Base-by-base conservation (phyloP, 2,329 filamentous ascomycete species). In the Beauveria sp. region DNA sequence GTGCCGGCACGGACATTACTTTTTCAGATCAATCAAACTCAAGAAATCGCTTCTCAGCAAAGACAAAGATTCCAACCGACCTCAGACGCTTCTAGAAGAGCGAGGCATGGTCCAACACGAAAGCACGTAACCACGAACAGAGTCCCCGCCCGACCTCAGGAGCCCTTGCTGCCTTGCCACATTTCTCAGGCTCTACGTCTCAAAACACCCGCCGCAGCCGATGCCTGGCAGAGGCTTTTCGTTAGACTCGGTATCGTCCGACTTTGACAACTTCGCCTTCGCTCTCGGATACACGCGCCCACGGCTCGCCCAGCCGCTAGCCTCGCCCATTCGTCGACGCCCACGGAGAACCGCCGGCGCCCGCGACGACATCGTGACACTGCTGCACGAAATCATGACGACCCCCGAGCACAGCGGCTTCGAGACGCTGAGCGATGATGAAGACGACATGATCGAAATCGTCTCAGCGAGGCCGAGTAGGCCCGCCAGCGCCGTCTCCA, bases 381-480 rank as follows among this genome's bases (percentile, higher is more conserved):
- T 56, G 30, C 30, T 57, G 5, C 44, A 28, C 20, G 44, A 41
- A 18, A 41, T 41, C 44, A 57, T 57, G 55, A 24, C 55, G 18
- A 24, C 44, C 2, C 44, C 55, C 18, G 55, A 57, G 30, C 26
- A 37, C 20, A 57, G 55, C 22, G 22, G 20, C 44, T 48, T 57
- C 16, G 41, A n/a, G 30, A 16, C 30, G 2, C 41, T 56, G 12
- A 52, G 56, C 47, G 56, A 59, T n/a, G 65, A 65, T 56, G 69
- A 70, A 34, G 73, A 75, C 63, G 72, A 75, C 44, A 63, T 74
- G 24, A 62, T 75, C n/a, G 73, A 71, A 61, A 68, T 74, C 52
- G 66, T 71, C 46, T 40, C 52, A 5, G 20, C 47, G 30, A 50
- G 41, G 53, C 55, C 50, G 59, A 34, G 37, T 18, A 37, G 37